Evolutionary conservation across 2,329 filamentous ascomycete genomes (phyloP), one percentile per base, ranked within the genome.

Genomic region (Penicillium sp.): DNA sequence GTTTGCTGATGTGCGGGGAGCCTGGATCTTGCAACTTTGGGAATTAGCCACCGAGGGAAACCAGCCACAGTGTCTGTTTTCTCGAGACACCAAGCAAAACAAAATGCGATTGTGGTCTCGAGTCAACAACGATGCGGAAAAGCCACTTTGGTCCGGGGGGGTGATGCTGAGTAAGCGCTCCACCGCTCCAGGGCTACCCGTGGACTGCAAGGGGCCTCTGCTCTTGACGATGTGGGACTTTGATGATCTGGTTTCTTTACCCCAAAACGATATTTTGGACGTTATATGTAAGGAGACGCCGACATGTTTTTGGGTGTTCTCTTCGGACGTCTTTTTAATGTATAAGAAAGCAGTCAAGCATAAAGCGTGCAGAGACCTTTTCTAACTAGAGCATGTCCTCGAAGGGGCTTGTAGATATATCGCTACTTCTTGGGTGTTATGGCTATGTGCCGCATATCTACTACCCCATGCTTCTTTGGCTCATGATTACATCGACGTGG

Each of bases 131-230:
- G 61, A 68, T 66, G 64, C 62, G 64, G 65, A 68, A 70, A 68
- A 70, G 70, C 69, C 70, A 71, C 70, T 60, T 69, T 49, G 61
- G 55, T 62, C 64, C 64, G 63, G 58, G 55, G 23, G 45, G 46
- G 38, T 36, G 29, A 27, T 64, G 65, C 50, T 72, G 67, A 72
- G 65, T 71, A 71, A 71, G 60, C 36, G n/a, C 36, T 19, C 36
- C 36, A 39, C 36, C 36, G 36, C 36, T n/a, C n/a, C n/a, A n/a
- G n/a, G n/a, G n/a, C n/a, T n/a, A 6, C 36, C n/a, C n/a, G n/a
- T 39, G 36, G n/a, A 39, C 36, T 39, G 36, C n/a, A 39, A 39
- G 36, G 36, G 36, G 36, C n/a, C 36, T 39, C 36, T 39, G 36
- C 11, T 2, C 16, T 38, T n/a, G 36, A 19, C 4, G n/a, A 19